phyloP scores from a whole-genome alignment of 176 grass and related monocot species.

The Cymbopogon citratus region DNA sequence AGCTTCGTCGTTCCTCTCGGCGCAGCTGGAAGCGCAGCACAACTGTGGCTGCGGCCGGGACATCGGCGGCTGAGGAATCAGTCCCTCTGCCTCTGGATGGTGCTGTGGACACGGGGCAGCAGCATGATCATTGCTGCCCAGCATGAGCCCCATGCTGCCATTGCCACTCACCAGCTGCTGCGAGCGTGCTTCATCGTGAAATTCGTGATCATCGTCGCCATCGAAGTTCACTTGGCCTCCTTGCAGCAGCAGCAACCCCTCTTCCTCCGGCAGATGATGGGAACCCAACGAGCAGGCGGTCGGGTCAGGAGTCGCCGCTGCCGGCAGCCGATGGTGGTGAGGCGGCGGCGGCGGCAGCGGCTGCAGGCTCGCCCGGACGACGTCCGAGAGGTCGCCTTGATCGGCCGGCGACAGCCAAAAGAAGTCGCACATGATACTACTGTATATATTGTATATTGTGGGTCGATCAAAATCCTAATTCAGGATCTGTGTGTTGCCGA shows the following conservation, averaged over 20 bases:
- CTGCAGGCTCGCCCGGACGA: conserved; percentile 46
- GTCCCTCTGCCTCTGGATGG: background rate
- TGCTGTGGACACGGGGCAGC: background rate
- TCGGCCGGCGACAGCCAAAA: conserved; percentile 63
- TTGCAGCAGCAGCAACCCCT: background rate
- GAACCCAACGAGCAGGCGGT: background rate
- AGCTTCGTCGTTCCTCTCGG: background rate
- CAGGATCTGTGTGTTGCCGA: background rate
- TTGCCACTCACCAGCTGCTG: background rate
- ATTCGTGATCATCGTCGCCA: background rate
- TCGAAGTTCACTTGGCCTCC: background rate
- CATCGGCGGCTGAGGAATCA: background rate
- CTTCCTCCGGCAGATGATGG: background rate
- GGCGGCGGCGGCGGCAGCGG: background rate
- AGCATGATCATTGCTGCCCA: background rate
- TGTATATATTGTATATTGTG: background rate
- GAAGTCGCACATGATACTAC: conserved; percentile 63
- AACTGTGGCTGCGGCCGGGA: background rate
- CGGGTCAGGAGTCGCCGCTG: background rate
- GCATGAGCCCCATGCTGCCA: background rate
- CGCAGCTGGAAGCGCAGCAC: background rate
- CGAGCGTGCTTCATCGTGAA: background rate
- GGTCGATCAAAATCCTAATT: background rate
- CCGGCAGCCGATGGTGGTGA: background rate
- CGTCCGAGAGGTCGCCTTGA: conserved; percentile 68